Evolutionary conservation across 1,284 basidiomycete species (phyloP).

Genomic region (Boletus hoseneyae): DNA sequence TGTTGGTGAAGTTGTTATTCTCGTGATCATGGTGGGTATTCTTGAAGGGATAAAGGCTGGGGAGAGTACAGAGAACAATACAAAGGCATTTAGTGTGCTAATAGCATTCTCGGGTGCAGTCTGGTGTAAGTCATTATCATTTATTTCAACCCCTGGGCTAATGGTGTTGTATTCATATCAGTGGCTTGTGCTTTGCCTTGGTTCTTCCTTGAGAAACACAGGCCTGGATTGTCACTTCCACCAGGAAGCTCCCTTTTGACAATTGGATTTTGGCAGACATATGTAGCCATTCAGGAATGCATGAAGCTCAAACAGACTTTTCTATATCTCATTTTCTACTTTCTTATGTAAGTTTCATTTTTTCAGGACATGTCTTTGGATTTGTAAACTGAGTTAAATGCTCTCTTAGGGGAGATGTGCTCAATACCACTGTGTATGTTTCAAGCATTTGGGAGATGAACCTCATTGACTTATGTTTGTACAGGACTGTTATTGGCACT

Average conservation of each 20-base stretch:
- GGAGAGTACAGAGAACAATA: conserved; percentile 70
- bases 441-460: not conserved
- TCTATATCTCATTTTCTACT: conserved; percentile 72
- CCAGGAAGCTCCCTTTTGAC: conserved; percentile 60
- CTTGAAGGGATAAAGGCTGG: conserved; percentile 63
- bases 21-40: conserved; percentile 77
- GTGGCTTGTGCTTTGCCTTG: conserved; percentile 74
- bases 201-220: conserved; percentile 69
- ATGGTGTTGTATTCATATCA: conserved; percentile 24
- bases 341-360: conserved; percentile 62
- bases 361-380: not conserved
- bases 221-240: conserved; percentile 66
- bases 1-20: conserved; percentile 66
- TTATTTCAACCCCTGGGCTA: not conserved
- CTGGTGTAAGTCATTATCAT: conserved; percentile 55
- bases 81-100: conserved; percentile 70
- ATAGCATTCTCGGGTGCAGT: conserved; percentile 74
- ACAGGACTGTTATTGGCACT: conserved; percentile 73
- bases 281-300: conserved; percentile 65
- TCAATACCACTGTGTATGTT: conserved; percentile 71
- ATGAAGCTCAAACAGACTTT: conserved; percentile 73
- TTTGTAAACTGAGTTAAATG: not conserved
- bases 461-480: not conserved
- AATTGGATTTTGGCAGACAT: conserved; percentile 69
- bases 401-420: conserved; percentile 56